Conservation (phyloP, 176 grass and related monocot species). For the Areca catechu region DNA sequence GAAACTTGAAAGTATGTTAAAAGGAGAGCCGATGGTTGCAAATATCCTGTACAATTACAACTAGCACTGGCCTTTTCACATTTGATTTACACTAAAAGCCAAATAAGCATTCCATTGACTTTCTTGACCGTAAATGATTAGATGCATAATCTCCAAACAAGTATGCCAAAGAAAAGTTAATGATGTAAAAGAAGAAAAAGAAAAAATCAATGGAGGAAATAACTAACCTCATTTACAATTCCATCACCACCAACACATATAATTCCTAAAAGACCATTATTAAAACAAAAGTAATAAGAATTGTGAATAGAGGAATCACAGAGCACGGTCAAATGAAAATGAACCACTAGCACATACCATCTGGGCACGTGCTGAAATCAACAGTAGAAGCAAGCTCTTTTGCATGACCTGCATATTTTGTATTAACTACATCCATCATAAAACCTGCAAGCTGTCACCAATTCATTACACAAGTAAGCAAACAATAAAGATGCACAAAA, state of each 20-base stretch:
- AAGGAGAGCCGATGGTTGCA: too few species aligned
- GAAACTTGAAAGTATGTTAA: too few species aligned
- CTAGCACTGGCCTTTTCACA: too few species aligned
- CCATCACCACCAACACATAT: slow-evolving; percentile 96
- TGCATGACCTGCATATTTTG: slow-evolving; percentile 83
- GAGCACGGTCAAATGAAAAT: neutral
- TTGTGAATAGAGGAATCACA: slow-evolving; percentile 10
- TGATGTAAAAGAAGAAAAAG: neutral
- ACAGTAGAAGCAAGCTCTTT: slow-evolving; percentile 73
- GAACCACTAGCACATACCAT: slow-evolving; percentile 50
- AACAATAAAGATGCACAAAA: too few species aligned
- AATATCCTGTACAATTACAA: too few species aligned
- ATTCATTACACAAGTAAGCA: too few species aligned
- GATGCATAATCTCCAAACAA: too few species aligned
- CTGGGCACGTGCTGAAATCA: slow-evolving; percentile 71
- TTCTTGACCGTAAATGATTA: too few species aligned
- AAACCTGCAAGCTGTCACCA: slow-evolving; percentile 85
- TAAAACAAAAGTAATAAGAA: slow-evolving; percentile 4
- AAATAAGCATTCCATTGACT: too few species aligned
- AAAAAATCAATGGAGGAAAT: neutral
- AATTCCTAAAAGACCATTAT: slow-evolving; percentile 45
- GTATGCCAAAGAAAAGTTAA: neutral
- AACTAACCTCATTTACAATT: slow-evolving; percentile 93
- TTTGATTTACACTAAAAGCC: too few species aligned
- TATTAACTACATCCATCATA: slow-evolving; percentile 95